Evolutionary conservation across 257 asterid species (phyloP).

Genomic region (Nicotiana noctiflora): DNA sequence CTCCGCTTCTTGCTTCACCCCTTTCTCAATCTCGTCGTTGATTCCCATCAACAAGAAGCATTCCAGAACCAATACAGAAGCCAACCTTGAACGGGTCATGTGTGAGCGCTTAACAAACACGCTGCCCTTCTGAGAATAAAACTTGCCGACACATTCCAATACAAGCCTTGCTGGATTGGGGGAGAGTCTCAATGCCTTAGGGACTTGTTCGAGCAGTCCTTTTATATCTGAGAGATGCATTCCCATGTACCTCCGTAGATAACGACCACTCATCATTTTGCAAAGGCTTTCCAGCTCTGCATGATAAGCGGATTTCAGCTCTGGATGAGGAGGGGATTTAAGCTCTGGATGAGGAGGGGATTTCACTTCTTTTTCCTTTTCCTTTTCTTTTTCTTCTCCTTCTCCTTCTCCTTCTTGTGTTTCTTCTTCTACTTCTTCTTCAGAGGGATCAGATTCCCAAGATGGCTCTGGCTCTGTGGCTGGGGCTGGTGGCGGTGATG

Average conservation of each 20-base stretch:
- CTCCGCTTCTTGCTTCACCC: conserved; percentile 48
- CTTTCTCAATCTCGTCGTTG: conserved; percentile 26
- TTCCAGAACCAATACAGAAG: conserved; percentile 57
- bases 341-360: not conserved
- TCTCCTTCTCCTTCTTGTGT: conserved; percentile 5
- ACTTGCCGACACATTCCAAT: conserved; percentile 62
- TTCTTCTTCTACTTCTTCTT: conserved; percentile 11
- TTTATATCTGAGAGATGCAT: conserved; percentile 25
- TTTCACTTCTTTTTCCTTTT: too few relatives aligned
- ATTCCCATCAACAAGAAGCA: conserved; percentile 53
- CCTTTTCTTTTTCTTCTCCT: not conserved
- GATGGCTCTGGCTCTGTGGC: not conserved
- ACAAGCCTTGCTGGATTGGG: conserved; percentile 50
- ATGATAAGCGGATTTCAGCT: not conserved
- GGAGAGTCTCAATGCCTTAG: conserved; percentile 52
- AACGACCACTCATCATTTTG: conserved; percentile 40
- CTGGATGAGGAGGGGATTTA: not conserved
- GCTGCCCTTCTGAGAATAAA: conserved; percentile 61
- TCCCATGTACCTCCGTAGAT: conserved; percentile 41
- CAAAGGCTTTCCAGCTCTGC: conserved; percentile 41
- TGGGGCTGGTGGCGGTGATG: conserved; percentile 4
- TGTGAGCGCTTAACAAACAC: conserved; percentile 44
- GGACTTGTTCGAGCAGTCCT: conserved; percentile 56
- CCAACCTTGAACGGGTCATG: conserved; percentile 57
- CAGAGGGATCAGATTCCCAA: conserved; percentile 1